These are phyloP conservation scores for Draba incana DNA, from an alignment of 345 rosid species.

Conservation along the genomic window DNA sequence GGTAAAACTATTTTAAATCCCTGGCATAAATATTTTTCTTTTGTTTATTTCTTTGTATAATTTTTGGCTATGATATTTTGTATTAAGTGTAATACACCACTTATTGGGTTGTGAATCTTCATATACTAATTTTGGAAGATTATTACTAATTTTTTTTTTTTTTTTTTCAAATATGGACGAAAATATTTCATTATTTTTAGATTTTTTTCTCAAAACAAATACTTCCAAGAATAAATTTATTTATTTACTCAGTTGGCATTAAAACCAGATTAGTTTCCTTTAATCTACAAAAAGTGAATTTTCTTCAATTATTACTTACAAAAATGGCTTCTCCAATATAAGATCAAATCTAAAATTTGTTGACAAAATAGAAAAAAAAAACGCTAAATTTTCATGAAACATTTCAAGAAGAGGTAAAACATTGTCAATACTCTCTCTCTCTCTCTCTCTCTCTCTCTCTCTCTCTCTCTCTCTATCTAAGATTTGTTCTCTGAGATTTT, in stretches of 20 bases:
- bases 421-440: not conserved
- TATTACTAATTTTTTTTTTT: not conserved
- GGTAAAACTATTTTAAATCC: constrained; percentile 15
- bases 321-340: constrained; percentile 24
- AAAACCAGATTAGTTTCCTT: not conserved
- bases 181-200: not conserved
- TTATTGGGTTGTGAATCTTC: not conserved
- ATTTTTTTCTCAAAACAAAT: not conserved
- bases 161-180: not conserved
- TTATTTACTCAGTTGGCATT: constrained; percentile 2
- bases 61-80: not conserved
- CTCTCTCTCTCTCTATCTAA: constrained; percentile 7
- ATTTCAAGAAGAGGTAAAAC: constrained; percentile 28
- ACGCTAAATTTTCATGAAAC: constrained; percentile 9
- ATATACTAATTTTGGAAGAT: constrained; percentile 13
- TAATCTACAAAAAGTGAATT: not conserved
- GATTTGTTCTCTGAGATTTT: constrained; percentile 27
- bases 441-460: too few species aligned
- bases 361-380: constrained; percentile 5
- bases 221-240: not conserved
- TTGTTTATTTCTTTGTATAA: not conserved
- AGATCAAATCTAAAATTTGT: constrained; percentile 10
- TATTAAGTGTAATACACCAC: too few species aligned
- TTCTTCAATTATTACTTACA: constrained; percentile 10
- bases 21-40: constrained; percentile 5